A percentile compares a stretch with the other conserved stretches of the same genome.
phyloP scores from a whole-genome alignment of 2,329 filamentous ascomycete species.

The Aureobasidium vineae region DNA sequence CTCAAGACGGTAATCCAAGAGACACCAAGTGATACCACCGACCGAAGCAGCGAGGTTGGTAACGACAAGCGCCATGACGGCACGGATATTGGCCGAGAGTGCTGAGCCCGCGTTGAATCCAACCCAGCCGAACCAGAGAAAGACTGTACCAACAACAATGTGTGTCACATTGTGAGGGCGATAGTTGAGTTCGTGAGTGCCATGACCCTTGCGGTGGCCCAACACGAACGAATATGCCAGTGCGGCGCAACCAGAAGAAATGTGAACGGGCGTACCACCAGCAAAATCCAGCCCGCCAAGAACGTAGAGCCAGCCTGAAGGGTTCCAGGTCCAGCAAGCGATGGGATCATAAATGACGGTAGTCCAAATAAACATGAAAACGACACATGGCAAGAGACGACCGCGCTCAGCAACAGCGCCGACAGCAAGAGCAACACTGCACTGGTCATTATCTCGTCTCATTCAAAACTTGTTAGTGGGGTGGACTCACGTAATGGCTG shows the following conservation, averaged over 20 bases:
- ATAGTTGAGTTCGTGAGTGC: conserved; percentile 85
- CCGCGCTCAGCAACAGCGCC: conserved; percentile 85
- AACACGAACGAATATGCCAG: conserved; percentile 91
- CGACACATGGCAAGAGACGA: conserved; percentile 79
- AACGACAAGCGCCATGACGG: conserved; percentile 81
- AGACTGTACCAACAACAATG: conserved; percentile 88
- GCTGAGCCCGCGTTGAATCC: conserved; percentile 90
- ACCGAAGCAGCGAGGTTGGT: conserved; percentile 83
- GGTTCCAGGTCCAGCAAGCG: conserved; percentile 94
- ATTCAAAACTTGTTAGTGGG: too few species aligned
- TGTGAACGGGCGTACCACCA: conserved; percentile 87
- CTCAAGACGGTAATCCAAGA: conserved; percentile 85
- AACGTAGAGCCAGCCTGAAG: conserved; percentile 72
- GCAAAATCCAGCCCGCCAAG: conserved; percentile 86
- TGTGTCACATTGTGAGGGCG: conserved; percentile 91
- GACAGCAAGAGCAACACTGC: conserved; percentile 74
- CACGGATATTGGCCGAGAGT: conserved; percentile 75
- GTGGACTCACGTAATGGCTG: conserved; percentile 70
- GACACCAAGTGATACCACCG: conserved; percentile 84
- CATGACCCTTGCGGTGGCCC: conserved; percentile 79
- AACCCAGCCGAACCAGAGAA: conserved; percentile 95
- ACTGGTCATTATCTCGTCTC: conserved; percentile 20
- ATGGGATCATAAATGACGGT: conserved; percentile 90
- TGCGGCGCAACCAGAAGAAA: conserved; percentile 76
- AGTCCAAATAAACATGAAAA: conserved; percentile 93